These are phyloP conservation scores for Ceratopteris richardii DNA, from an alignment of 75 land plant species.

Conservation along the genomic window DNA sequence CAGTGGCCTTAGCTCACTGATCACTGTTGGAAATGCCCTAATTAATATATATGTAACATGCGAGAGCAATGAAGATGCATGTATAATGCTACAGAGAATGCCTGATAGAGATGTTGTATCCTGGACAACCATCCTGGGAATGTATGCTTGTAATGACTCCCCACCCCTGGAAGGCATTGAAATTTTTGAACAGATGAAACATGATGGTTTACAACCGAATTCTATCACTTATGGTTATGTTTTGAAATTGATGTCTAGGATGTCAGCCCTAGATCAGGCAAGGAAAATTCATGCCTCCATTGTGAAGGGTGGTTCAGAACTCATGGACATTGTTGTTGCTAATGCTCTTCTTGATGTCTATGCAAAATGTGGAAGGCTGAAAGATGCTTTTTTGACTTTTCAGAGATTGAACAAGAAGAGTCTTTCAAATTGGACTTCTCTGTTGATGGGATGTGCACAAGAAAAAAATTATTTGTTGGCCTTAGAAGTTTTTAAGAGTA, in stretches of 20 bases:
- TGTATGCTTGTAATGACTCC: slow-evolving; percentile 50
- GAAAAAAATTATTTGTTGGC: background rate
- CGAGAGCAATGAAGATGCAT: slow-evolving; percentile 37
- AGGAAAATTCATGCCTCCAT: slow-evolving; percentile 52
- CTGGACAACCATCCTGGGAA: slow-evolving; percentile 73
- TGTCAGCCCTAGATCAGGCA: slow-evolving; percentile 46
- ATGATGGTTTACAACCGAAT: slow-evolving; percentile 42
- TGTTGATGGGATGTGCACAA: slow-evolving; percentile 4
- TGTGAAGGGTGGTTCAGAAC: background rate
- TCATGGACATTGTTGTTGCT: background rate
- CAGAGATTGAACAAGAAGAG: background rate
- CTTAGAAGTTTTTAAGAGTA: background rate
- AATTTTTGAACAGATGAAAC: slow-evolving; percentile 55
- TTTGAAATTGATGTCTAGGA: slow-evolving; percentile 62
- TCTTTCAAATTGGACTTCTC: background rate
- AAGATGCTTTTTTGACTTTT: background rate
- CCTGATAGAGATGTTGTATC: slow-evolving; percentile 47
- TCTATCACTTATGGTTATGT: slow-evolving; percentile 61
- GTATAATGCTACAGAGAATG: slow-evolving; percentile 31
- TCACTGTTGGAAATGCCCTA: slow-evolving; percentile 53
- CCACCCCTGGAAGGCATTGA: slow-evolving; percentile 40
- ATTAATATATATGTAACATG: slow-evolving; percentile 68
- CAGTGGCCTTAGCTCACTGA: slow-evolving; percentile 44
- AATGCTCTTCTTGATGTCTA: slow-evolving; percentile 5
- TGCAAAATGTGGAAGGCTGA: slow-evolving; percentile 4